Evolutionary conservation across 1,139 yeast species (phyloP), one percentile per base, ranked within the genome.

Genomic region (Pichia norvegensis): DNA sequence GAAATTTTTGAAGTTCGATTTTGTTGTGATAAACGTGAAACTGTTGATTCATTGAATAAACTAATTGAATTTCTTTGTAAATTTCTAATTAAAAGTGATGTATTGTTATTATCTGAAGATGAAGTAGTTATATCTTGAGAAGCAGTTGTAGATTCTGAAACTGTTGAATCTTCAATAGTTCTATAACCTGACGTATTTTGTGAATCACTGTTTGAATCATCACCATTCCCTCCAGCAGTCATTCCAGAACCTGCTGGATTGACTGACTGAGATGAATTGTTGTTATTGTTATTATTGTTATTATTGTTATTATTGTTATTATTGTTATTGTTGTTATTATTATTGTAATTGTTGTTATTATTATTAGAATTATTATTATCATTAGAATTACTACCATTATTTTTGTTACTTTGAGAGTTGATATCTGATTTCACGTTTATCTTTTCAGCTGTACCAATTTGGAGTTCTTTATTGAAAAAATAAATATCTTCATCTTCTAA

Each of bases 11-110:
- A 31, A 13, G 1, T 3, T 16, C 13, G 8, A 31, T 31, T 31
- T 31, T 16, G 10, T 9, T 16, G 9, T 31, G 35, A 14, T 8
- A 20, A 17, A 16, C 9, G 20, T 13, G 37, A 20, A 13, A 35
- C 6, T 16, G 38, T 41, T 10, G 17, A 9, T 33, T 50, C 53
- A 38, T 38, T 49, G 33, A 50, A 50, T 11, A 50, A 13, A 14
- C 53, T 52, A 4, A 38, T 23, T 8, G 47, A 49, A 29, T 13
- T 36, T 33, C 46, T n/a, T 35, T 50, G 53, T 9, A 45, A 36
- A 10, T 38, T 17, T 25, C 45, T 23, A 16, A 48, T 46, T 17
- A 33, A 19, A 11, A 21, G 23, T 4, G 48, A 47, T 10, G 31
- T 16, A 13, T 41, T 31, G 16, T 33, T 33, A 20, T 40, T 37